Evolutionary conservation across 306 rosid species (phyloP).

Genomic region (Dalbergia oliveri): DNA sequence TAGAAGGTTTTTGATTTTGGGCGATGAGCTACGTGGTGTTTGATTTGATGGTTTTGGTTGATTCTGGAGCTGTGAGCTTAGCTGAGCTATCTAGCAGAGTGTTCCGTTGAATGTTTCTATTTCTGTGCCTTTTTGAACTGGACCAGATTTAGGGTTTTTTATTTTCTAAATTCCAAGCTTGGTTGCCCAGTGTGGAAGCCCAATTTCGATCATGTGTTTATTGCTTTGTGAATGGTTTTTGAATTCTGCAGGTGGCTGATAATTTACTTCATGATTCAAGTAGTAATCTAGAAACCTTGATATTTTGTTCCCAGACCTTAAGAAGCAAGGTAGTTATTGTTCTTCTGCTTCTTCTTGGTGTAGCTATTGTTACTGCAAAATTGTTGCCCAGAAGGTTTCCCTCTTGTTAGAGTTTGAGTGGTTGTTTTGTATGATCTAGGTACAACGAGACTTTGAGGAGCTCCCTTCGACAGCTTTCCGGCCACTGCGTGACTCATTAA

Average conservation of each 20-base stretch:
- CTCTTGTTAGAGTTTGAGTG: slow-evolving; percentile 46
- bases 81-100: slow-evolving; percentile 3
- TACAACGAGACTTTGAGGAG: slow-evolving; percentile 96
- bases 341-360: slow-evolving; percentile 24
- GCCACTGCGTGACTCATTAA: slow-evolving; percentile 93
- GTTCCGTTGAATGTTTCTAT: slow-evolving; percentile 32
- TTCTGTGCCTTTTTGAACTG: slow-evolving; percentile 35
- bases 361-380: slow-evolving; percentile 3
- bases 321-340: slow-evolving; percentile 85
- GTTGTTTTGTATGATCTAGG: slow-evolving; percentile 59
- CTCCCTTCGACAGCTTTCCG: slow-evolving; percentile 95
- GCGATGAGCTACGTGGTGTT: slow-evolving; percentile 11
- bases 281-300: slow-evolving; percentile 95
- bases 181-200: slow-evolving; percentile 12
- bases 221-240: slow-evolving; percentile 16
- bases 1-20: not conserved
- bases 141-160: slow-evolving; percentile 37
- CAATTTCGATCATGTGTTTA: slow-evolving; percentile 40
- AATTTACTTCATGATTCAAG: slow-evolving; percentile 94
- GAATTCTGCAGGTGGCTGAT: slow-evolving; percentile 84
- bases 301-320: slow-evolving; percentile 97
- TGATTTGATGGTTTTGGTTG: slow-evolving; percentile 19
- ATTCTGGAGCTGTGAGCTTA: slow-evolving; percentile 34
- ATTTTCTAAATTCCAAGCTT: slow-evolving; percentile 6
- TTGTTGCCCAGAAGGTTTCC: slow-evolving; percentile 25